Conservation (phyloP, 2,329 filamentous ascomycete genomes). For the Trichoderma semiorbis region DNA sequence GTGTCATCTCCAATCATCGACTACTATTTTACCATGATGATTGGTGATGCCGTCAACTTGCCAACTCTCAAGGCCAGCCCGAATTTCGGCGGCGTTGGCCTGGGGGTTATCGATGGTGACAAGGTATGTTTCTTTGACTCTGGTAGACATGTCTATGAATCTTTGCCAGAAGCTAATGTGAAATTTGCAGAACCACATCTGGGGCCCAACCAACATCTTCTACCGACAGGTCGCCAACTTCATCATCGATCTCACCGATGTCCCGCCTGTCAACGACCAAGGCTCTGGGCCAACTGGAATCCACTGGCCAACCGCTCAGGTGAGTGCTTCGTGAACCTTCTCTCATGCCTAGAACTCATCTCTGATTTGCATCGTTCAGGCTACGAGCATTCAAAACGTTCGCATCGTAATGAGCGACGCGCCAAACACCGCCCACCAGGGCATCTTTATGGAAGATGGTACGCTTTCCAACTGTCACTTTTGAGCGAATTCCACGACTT, state of each 20-base stretch:
- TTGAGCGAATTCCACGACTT: background rate
- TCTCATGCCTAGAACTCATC: background rate
- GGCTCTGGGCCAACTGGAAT: background rate
- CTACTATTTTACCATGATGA: conserved; percentile 46
- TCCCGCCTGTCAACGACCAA: background rate
- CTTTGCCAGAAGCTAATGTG: background rate
- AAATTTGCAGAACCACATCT: conserved; percentile 21
- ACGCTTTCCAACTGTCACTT: background rate
- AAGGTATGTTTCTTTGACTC: background rate
- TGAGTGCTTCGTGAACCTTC: background rate
- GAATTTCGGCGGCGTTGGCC: conserved; percentile 24
- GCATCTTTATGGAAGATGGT: conserved; percentile 58
- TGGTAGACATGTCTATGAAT: background rate
- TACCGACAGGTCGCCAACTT: conserved; percentile 1
- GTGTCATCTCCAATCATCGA: conserved; percentile 46
- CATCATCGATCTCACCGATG: background rate
- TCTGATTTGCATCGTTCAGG: background rate
- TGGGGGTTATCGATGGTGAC: background rate
- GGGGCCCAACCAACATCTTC: background rate
- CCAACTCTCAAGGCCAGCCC: background rate
- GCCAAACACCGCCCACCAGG: conserved; percentile 38
- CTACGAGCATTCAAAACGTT: conserved; percentile 33
- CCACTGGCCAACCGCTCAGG: background rate
- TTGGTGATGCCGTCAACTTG: conserved; percentile 17
- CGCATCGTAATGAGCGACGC: background rate